A percentile compares a stretch with the other conserved stretches of the same genome.
phyloP scores from a whole-genome alignment of 768 basidiomycete species.

The Mrakia blollopis region DNA sequence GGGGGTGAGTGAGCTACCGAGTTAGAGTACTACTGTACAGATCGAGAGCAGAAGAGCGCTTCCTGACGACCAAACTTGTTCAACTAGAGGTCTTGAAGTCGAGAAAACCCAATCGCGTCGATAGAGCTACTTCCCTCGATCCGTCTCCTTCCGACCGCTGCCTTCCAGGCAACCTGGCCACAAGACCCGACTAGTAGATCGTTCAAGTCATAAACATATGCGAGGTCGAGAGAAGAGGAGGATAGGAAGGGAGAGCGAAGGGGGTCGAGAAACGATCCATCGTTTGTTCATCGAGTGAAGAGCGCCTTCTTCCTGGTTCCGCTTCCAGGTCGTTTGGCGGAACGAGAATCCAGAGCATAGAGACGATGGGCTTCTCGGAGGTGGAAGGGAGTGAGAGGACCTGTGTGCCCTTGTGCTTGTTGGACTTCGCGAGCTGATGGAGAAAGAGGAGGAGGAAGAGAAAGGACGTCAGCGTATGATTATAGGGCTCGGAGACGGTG shows the following conservation, averaged over 20 bases:
- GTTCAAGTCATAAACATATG: too few species aligned
- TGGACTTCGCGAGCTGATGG: constrained; percentile 69
- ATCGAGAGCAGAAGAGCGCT: too few species aligned
- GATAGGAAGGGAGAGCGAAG: neutral
- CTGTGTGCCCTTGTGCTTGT: constrained; percentile 62
- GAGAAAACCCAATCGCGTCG: too few species aligned
- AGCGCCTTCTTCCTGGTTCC: constrained; percentile 60
- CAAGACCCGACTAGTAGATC: too few species aligned
- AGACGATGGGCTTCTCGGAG: constrained; percentile 80
- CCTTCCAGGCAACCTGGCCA: too few species aligned
- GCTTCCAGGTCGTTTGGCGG: constrained; percentile 73
- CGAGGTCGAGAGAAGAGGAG: neutral
- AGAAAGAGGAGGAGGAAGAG: neutral
- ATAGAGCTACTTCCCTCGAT: too few species aligned
- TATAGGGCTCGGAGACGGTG: neutral
- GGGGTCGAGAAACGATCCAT: neutral
- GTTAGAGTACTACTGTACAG: too few species aligned
- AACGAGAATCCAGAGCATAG: constrained; percentile 57
- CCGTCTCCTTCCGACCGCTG: too few species aligned
- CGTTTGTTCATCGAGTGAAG: neutral
- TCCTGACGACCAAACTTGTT: too few species aligned
- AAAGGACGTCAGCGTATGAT: neutral
- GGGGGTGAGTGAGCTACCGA: too few species aligned
- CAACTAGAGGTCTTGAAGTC: too few species aligned
- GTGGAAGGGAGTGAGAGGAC: constrained; percentile 80